Percentiles rank a stretch among this genome's conserved stretches.
phyloP scores from a whole-genome alignment of 495 filamentous ascomycete species.

The Penicillium bovifimosum region DNA sequence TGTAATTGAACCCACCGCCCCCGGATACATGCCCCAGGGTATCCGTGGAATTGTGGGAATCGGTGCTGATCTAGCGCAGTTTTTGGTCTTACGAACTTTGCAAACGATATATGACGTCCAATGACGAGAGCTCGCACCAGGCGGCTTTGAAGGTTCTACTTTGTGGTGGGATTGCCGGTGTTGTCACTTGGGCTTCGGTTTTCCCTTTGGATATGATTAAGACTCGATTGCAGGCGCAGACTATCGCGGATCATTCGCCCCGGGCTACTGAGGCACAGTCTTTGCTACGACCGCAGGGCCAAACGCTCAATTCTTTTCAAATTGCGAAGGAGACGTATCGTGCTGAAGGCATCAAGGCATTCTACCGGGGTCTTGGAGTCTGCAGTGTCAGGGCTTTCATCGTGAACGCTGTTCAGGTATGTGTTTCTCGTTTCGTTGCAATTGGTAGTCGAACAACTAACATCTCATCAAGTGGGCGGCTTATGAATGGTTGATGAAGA shows the following conservation, averaged over 20 bases:
- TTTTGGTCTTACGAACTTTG: constrained; percentile 82
- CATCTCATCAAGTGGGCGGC: constrained; percentile 60
- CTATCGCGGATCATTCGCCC: constrained; percentile 20
- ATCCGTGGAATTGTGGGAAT: constrained; percentile 4
- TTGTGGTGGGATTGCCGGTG: constrained; percentile 78
- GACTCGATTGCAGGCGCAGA: constrained; percentile 74
- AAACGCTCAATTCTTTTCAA: constrained; percentile 50
- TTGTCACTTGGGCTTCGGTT: constrained; percentile 78
- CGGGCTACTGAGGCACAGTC: constrained; percentile 25
- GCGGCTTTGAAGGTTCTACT: constrained; percentile 62
- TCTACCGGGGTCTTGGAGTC: constrained; percentile 71
- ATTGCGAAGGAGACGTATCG: constrained; percentile 59
- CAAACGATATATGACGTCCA: constrained; percentile 47
- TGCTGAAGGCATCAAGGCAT: constrained; percentile 57
- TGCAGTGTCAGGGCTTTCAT: constrained; percentile 81
- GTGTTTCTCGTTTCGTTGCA: constrained; percentile 6
- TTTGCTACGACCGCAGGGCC: constrained; percentile 13
- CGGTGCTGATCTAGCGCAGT: constrained; percentile 28
- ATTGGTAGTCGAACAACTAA: constrained; percentile 1
- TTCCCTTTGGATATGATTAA: constrained; percentile 89
- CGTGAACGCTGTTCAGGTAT: constrained; percentile 64
- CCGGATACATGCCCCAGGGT: not conserved
- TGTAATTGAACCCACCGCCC: constrained; percentile 20
- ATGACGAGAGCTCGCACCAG: constrained; percentile 35
- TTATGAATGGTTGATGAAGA: constrained; percentile 76